Base-by-base conservation (phyloP, 2,329 filamentous ascomycete genomes). In the Alternaria triticina region DNA sequence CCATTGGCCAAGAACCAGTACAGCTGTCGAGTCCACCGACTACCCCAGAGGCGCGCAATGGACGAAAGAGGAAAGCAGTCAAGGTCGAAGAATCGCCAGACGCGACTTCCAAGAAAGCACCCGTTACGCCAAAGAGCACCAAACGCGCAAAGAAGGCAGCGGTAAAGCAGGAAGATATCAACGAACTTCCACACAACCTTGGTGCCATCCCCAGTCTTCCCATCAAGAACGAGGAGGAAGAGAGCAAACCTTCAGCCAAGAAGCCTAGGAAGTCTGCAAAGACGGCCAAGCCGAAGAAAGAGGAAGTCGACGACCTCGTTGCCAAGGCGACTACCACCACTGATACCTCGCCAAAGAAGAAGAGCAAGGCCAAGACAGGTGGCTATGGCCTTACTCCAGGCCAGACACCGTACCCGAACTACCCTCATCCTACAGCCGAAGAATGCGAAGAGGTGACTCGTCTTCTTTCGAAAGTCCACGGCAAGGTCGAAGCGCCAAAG, bases 381-480 rank as follows among this genome's bases (percentile, higher is more conserved):
- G 77, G 79, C 50, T 84, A 83, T 59, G 81, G 83, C 12, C 76
- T 86, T 25, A 84, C 79, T 10, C 82, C 82, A 12, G 83, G 83
- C 23, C 65, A 78, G 56, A 86, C 88, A 1, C 93, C 92, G 0
- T 96, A 90, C 67, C 91, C 91, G 0, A 83, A 90, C 60, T 90
- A 88, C 77, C 70, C 78, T 3, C 86, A 84, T 59, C 93, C 93
- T 0, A 93, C 90, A 0, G 72, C 84, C 0, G 86, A 89, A 54
- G 88, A 92, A 70, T 94, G 92, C 74, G 84, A 90, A 66, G 85
- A 90, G 70, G 90, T 95, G 5, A 87, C 89, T 59, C 81, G 83
- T 1, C 82, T 95, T 3, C 85, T 96, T 0, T 86, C 88, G 1
- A 83, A 84, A 12, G 77, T 88, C 0, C 92, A 96, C 71, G 91